These are phyloP conservation scores for Lepidium didymum DNA, from an alignment of 345 rosid genomes.

Conservation along the genomic window DNA sequence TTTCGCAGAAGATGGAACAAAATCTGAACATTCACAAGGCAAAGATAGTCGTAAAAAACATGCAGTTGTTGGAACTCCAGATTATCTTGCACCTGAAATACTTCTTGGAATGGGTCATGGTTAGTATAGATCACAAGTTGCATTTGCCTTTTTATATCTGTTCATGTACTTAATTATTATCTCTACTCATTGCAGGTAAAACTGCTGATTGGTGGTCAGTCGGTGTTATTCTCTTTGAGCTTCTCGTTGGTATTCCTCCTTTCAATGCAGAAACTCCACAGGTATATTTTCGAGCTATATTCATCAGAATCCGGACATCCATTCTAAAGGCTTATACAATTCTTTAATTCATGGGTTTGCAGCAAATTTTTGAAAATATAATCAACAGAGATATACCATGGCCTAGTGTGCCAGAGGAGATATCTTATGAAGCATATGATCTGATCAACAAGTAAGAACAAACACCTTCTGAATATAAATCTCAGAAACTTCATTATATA, in stretches of 20 bases:
- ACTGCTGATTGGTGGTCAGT: conserved; percentile 99
- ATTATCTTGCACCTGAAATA: conserved; percentile 97
- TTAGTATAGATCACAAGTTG: conserved; percentile 28
- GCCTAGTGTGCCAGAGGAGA: conserved; percentile 82
- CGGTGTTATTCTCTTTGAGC: conserved; percentile 83
- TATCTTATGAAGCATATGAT: conserved; percentile 68
- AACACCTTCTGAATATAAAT: background rate
- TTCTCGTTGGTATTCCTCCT: conserved; percentile 91
- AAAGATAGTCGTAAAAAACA: conserved; percentile 69
- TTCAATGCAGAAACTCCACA: conserved; percentile 93
- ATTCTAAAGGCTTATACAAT: background rate
- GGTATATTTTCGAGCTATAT: conserved; percentile 30
- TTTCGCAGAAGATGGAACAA: conserved; percentile 48
- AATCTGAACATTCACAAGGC: conserved; percentile 30
- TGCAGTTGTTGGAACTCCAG: conserved; percentile 88
- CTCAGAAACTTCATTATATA: background rate
- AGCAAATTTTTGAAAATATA: conserved; percentile 91
- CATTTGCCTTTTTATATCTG: background rate
- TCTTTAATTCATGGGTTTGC: conserved; percentile 20
- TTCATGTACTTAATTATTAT: background rate
- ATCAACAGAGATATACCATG: conserved; percentile 88
- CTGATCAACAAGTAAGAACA: conserved; percentile 75
- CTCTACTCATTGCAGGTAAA: conserved; percentile 45
- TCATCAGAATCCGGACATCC: background rate
- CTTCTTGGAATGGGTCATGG: conserved; percentile 99